phyloP scores from a whole-genome alignment of 2,329 filamentous ascomycete species.

The Fusarium sp. region DNA sequence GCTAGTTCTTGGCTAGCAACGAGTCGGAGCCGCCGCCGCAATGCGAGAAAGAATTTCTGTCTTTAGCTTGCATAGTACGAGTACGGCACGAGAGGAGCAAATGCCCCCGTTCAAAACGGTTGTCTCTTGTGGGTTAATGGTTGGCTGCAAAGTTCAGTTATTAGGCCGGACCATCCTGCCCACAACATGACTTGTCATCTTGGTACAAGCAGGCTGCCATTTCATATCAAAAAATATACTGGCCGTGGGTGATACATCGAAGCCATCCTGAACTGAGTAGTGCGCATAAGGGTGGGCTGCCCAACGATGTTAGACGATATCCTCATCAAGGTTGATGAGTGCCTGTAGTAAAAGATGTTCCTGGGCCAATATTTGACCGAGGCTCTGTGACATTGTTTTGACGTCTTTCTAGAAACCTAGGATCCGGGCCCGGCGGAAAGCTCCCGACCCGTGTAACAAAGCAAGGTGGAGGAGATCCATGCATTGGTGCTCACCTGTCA shows the following conservation, averaged over 20 bases:
- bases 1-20: neutral
- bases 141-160: slow-evolving; percentile 30
- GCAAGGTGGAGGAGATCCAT: slow-evolving; percentile 14
- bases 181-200: slow-evolving; percentile 37
- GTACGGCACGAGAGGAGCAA: slow-evolving; percentile 5
- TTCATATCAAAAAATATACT: neutral
- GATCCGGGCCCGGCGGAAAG: slow-evolving; percentile 21
- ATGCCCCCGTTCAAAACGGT: slow-evolving; percentile 1
- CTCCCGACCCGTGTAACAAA: slow-evolving; percentile 23
- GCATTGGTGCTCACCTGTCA: slow-evolving; percentile 21
- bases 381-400: slow-evolving; percentile 14
- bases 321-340: neutral
- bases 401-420: slow-evolving; percentile 23
- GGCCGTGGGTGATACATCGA: neutral
- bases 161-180: slow-evolving; percentile 28
- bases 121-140: slow-evolving; percentile 31
- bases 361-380: slow-evolving; percentile 3
- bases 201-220: neutral
- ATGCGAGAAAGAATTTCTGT: neutral
- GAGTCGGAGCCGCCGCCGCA: slow-evolving; percentile 1
- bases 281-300: neutral
- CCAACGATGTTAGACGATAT: neutral
- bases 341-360: neutral
- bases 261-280: neutral
- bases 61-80: neutral